Percentiles rank a stretch among this genome's conserved stretches.
Conservation (phyloP, 495 filamentous ascomycete genomes). For the Rusavskia elegans region DNA sequence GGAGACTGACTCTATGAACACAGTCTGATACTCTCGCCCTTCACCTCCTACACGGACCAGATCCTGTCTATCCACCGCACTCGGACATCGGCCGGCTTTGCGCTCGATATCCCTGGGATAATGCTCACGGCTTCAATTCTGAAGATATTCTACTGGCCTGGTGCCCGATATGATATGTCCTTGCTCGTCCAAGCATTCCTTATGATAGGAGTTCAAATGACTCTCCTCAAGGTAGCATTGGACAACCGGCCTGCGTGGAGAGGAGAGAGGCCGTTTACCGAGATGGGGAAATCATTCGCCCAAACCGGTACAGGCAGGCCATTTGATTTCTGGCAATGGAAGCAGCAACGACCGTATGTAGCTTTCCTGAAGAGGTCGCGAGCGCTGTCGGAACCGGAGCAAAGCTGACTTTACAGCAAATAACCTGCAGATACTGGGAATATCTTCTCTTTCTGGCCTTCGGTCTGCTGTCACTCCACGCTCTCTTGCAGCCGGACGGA, state of each 20-base stretch:
- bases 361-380: not conserved
- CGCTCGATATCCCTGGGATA: conserved; percentile 81
- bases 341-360: conserved; percentile 55
- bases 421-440: conserved; percentile 58
- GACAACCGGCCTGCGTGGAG: conserved; percentile 62
- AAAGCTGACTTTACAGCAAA: conserved; percentile 1
- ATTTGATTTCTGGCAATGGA: conserved; percentile 94
- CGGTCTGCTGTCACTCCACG: conserved; percentile 48
- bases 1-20: too few species aligned
- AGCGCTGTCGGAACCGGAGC: not conserved
- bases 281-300: conserved; percentile 12
- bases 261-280: conserved; percentile 38
- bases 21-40: conserved; percentile 60
- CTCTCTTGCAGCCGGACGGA: conserved; percentile 48
- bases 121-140: conserved; percentile 91
- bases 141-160: conserved; percentile 91
- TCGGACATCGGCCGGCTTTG: conserved; percentile 78
- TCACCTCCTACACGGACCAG: conserved; percentile 83
- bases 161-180: conserved; percentile 63
- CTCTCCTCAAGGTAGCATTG: conserved; percentile 79
- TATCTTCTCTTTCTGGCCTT: conserved; percentile 61
- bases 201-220: conserved; percentile 69
- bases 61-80: conserved; percentile 73
- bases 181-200: conserved; percentile 74
- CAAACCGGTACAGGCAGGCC: conserved; percentile 38